These are phyloP conservation scores for Saturnispora galanensis DNA, from an alignment of 805 yeast genomes.

Conservation along the genomic window DNA sequence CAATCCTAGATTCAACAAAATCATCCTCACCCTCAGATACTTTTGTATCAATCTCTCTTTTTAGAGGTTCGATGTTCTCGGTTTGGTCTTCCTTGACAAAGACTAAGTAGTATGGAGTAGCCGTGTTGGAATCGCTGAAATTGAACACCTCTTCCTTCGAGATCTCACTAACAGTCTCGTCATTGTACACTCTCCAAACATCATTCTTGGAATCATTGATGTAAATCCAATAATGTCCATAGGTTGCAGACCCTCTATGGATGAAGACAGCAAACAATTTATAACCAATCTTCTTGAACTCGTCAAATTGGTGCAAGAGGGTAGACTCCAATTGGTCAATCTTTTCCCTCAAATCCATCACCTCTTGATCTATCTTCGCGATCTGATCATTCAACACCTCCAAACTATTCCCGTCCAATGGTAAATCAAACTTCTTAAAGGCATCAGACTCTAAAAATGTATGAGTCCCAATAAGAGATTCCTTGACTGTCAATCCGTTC, in stretches of 20 bases:
- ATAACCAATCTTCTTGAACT: slow-evolving; percentile 59
- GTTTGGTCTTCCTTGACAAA: slow-evolving; percentile 60
- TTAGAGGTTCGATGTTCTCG: slow-evolving; percentile 54
- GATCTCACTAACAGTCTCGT: slow-evolving; percentile 86
- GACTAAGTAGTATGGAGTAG: slow-evolving; percentile 89
- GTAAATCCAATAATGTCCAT: slow-evolving; percentile 96
- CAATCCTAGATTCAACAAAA: too few relatives aligned
- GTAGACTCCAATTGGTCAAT: slow-evolving; percentile 36
- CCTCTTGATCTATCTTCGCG: slow-evolving; percentile 35
- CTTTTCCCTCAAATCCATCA: slow-evolving; percentile 29
- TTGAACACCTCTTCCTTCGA: slow-evolving; percentile 56
- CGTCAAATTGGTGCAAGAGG: slow-evolving; percentile 52
- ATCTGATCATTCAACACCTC: slow-evolving; percentile 39
- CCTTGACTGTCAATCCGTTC: slow-evolving; percentile 39
- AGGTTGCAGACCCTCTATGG: slow-evolving; percentile 91
- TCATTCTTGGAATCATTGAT: slow-evolving; percentile 63
- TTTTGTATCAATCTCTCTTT: slow-evolving; percentile 30
- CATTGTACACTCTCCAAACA: slow-evolving; percentile 83
- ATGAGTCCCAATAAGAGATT: slow-evolving; percentile 45
- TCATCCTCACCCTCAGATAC: not conserved
- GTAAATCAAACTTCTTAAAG: slow-evolving; percentile 26
- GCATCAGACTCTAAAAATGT: slow-evolving; percentile 42
- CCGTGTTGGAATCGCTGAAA: slow-evolving; percentile 59
- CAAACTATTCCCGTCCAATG: slow-evolving; percentile 38
- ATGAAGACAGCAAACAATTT: slow-evolving; percentile 85